Percentiles rank a stretch among this genome's conserved stretches.
phyloP scores from a whole-genome alignment of 2,329 filamentous ascomycete genomes.

The Fusarium beomiforme region DNA sequence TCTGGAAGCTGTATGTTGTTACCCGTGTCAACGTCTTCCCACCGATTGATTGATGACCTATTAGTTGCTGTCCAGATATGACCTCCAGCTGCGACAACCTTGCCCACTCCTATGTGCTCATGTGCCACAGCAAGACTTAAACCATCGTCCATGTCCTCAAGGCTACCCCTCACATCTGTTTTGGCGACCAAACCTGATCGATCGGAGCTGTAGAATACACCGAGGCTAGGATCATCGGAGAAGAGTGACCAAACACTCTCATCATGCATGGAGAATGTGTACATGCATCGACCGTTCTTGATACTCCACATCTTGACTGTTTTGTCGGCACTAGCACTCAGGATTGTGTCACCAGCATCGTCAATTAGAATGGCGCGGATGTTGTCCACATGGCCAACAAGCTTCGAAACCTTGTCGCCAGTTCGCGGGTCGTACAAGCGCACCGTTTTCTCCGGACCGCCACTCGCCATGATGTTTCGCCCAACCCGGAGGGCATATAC shows the following conservation, averaged over 20 bases:
- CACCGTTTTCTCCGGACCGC: constrained; percentile 92
- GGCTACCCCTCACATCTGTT: constrained; percentile 83
- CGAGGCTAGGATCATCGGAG: constrained; percentile 85
- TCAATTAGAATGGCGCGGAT: constrained; percentile 91
- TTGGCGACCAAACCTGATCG: constrained; percentile 94
- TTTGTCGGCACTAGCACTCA: constrained; percentile 95
- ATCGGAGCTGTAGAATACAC: constrained; percentile 94
- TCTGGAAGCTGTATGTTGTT: constrained; percentile 74
- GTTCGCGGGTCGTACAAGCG: constrained; percentile 91
- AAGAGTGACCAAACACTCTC: constrained; percentile 97
- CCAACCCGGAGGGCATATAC: constrained; percentile 90
- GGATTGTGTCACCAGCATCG: constrained; percentile 86
- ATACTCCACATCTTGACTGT: constrained; percentile 99
- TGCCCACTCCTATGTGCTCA: constrained; percentile 85
- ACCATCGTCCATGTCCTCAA: constrained; percentile 80
- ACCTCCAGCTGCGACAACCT: constrained; percentile 74
- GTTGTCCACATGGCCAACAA: constrained; percentile 96
- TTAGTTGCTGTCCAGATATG: constrained; percentile 92
- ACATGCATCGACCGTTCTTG: constrained; percentile 93
- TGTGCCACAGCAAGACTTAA: constrained; percentile 90
- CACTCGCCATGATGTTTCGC: constrained; percentile 85
- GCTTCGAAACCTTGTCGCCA: constrained; percentile 92
- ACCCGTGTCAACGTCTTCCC: constrained; percentile 85
- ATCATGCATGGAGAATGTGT: constrained; percentile 98
- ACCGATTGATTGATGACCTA: constrained; percentile 91